Conservation (phyloP, 345 rosid genomes). For the Corymbia maculata region DNA sequence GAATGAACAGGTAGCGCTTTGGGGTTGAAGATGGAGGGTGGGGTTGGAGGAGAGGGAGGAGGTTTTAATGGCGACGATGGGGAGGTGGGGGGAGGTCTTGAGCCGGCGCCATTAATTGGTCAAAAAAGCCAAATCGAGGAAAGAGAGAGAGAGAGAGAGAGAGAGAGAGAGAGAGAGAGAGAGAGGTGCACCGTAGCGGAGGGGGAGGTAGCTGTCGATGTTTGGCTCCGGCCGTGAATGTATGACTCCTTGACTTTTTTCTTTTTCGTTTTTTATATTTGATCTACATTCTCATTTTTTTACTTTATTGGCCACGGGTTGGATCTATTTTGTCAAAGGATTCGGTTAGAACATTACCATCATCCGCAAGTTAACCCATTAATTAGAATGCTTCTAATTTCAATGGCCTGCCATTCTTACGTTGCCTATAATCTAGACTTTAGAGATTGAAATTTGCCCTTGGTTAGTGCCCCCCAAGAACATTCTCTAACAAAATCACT, state of each 20-base stretch:
- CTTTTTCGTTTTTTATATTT: neutral
- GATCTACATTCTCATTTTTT: too few species aligned
- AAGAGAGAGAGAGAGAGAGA: neutral
- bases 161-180: too few species aligned
- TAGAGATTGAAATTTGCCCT: neutral
- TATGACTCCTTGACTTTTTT: neutral
- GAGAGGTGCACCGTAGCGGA: neutral
- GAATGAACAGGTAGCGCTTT: neutral
- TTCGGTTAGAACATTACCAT: neutral
- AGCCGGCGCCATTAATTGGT: slow-evolving; percentile 1
- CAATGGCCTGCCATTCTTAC: neutral
- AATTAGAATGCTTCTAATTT: neutral
- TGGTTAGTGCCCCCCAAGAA: accelerated
- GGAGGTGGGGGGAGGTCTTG: neutral
- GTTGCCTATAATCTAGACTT: neutral
- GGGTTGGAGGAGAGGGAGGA: neutral
- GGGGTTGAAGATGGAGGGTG: neutral
- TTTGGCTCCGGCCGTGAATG: neutral
- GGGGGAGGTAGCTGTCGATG: neutral
- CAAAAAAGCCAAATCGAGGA: neutral
- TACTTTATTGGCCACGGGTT: neutral
- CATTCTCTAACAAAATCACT: neutral
- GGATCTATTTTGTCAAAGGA: neutral
- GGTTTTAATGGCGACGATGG: neutral
- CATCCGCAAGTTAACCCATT: neutral